These are phyloP conservation scores for Magnolia sinica DNA, from an alignment of 164 flowering plant species.

Conservation along the genomic window DNA sequence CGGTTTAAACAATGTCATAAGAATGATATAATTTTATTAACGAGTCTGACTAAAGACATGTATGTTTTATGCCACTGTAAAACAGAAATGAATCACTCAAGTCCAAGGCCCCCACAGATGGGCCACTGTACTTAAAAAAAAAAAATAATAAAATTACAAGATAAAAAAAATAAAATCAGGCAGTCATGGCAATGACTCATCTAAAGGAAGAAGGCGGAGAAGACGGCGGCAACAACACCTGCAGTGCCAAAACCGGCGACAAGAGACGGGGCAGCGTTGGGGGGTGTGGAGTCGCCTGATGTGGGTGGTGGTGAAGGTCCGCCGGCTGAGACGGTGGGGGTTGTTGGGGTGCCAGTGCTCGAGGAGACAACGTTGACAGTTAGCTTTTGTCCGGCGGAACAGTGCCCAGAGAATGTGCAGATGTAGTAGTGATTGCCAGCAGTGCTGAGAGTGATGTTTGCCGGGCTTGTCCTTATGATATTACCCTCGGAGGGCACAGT, in stretches of 20 bases:
- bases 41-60: no score
- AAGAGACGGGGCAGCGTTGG: background rate
- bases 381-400: slow-evolving; percentile 21
- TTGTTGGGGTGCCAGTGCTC: background rate
- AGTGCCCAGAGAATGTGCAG: slow-evolving; percentile 27
- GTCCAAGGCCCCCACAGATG: no score
- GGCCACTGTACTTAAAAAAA: no score
- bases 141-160: no score
- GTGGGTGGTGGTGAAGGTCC: background rate
- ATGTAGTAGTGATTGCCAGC: slow-evolving; percentile 28
- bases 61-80: no score
- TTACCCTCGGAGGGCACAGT: slow-evolving; percentile 8
- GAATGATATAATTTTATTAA: no score
- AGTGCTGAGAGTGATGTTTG: slow-evolving; percentile 16
- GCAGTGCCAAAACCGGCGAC: background rate
- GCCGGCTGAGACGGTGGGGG: background rate
- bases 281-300: background rate
- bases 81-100: no score
- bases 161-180: no score
- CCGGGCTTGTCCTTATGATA: slow-evolving; percentile 12
- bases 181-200: background rate
- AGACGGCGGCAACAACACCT: background rate
- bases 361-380: slow-evolving; percentile 7
- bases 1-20: no score
- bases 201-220: background rate